These are phyloP conservation scores for Wickerhamiella galacta DNA, from an alignment of 805 yeast genomes.

Conservation along the genomic window DNA sequence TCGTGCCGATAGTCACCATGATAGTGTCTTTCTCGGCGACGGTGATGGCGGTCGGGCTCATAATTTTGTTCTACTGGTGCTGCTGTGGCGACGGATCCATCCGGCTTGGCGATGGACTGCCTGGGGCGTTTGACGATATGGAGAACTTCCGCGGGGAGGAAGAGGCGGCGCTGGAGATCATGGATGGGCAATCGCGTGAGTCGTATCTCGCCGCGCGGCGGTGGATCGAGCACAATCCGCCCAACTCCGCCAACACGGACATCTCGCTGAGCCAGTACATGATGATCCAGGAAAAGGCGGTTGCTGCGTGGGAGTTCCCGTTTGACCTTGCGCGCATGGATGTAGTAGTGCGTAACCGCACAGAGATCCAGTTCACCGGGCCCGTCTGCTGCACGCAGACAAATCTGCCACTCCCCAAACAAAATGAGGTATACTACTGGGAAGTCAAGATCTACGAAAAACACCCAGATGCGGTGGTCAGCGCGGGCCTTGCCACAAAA, in stretches of 20 bases:
- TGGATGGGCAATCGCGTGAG: constrained; percentile 36
- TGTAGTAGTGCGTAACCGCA: constrained; percentile 43
- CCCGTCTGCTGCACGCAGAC: constrained; percentile 56
- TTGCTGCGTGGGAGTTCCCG: constrained; percentile 75
- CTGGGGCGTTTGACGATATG: constrained; percentile 50
- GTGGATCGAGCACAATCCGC: constrained; percentile 27
- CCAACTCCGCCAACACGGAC: constrained; percentile 27
- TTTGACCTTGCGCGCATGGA: constrained; percentile 33
- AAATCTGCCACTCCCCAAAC: constrained; percentile 68
- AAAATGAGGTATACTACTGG: constrained; percentile 75
- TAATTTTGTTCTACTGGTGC: constrained; percentile 6
- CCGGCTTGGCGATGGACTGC: constrained; percentile 27
- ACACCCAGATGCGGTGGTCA: constrained; percentile 32
- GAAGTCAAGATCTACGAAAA: constrained; percentile 70
- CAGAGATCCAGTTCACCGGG: constrained; percentile 31
- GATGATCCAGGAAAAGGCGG: constrained; percentile 71
- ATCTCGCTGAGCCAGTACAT: constrained; percentile 40
- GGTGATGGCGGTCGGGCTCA: constrained; percentile 6
- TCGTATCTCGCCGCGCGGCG: constrained; percentile 46
- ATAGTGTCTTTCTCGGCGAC: constrained; percentile 6
- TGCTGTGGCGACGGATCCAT: constrained; percentile 17
- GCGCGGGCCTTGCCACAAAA: constrained; percentile 66
- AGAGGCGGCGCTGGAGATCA: constrained; percentile 45
- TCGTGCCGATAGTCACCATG: constrained; percentile 4
- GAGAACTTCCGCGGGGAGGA: constrained; percentile 44